Conservation (phyloP, 768 basidiomycete genomes). For the Boletales sp. region DNA sequence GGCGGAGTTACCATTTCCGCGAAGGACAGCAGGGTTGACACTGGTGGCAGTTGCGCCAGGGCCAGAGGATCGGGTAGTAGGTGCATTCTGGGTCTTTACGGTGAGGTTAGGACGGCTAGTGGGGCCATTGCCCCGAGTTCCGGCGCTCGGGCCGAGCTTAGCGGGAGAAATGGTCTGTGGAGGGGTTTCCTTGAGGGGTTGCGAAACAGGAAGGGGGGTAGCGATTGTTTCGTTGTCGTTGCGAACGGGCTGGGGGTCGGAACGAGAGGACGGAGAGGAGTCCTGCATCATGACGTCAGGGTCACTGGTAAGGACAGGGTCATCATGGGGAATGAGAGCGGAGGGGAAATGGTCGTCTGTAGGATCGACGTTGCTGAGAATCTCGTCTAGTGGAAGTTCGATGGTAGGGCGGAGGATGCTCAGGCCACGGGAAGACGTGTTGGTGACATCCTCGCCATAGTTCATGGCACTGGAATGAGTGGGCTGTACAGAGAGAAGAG, state of each 20-base stretch:
- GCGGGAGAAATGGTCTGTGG: conserved; percentile 58
- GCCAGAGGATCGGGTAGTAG: conserved; percentile 50
- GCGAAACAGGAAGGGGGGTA: conserved; percentile 33
- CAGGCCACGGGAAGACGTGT: conserved; percentile 48
- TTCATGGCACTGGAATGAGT: conserved; percentile 66
- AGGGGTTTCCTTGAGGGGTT: conserved; percentile 36
- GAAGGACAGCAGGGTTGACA: conserved; percentile 43
- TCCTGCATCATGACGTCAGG: conserved; percentile 29
- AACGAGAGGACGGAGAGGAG: conserved; percentile 11
- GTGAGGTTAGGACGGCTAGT: conserved; percentile 56
- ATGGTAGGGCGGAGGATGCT: conserved; percentile 75
- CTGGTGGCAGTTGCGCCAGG: conserved; percentile 65
- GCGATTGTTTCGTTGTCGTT: conserved; percentile 4
- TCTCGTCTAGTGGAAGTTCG: conserved; percentile 82
- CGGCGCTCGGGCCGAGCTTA: conserved; percentile 53
- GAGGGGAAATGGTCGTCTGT: conserved; percentile 14
- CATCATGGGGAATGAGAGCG: conserved; percentile 4
- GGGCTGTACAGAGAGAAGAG: conserved; percentile 65
- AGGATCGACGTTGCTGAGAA: conserved; percentile 42
- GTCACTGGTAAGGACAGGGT: conserved; percentile 8
- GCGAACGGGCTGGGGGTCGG: conserved; percentile 8
- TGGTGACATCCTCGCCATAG: conserved; percentile 72
- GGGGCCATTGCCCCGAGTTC: conserved; percentile 44
- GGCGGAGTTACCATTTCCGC: conserved; percentile 35
- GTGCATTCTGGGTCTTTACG: conserved; percentile 49